A percentile compares a stretch with the other conserved stretches of the same genome.
These are phyloP conservation scores for Adansonia digitata DNA, from an alignment of 345 rosid species.

Conservation along the genomic window DNA sequence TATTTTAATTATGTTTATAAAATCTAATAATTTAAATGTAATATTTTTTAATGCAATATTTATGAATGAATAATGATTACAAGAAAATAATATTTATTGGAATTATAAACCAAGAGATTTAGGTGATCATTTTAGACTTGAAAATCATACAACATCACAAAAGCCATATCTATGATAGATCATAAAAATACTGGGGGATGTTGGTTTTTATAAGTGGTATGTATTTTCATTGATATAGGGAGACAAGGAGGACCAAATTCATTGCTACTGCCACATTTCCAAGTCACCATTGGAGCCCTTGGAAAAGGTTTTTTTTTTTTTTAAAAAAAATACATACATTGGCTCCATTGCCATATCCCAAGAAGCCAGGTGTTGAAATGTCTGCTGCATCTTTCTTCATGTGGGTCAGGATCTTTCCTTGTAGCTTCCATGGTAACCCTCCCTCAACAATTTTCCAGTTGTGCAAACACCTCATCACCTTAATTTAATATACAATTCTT, in stretches of 20 bases:
- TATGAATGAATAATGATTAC: not conserved
- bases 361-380: not conserved
- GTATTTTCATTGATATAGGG: slow-evolving; percentile 14
- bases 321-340: too few species aligned
- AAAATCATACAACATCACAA: slow-evolving; percentile 16
- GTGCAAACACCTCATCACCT: not conserved
- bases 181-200: slow-evolving; percentile 39
- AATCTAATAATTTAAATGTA: not conserved
- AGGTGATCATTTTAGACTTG: slow-evolving; percentile 10
- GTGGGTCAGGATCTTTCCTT: not conserved
- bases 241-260: slow-evolving; percentile 26
- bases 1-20: not conserved
- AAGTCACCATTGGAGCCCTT: slow-evolving; percentile 17
- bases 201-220: slow-evolving; percentile 29
- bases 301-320: not conserved
- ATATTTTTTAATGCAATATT: too few species aligned
- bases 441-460: not conserved
- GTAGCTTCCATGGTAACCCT: not conserved
- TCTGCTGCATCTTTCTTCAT: not conserved
- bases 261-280: slow-evolving; percentile 26
- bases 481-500: too few species aligned
- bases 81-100: too few species aligned
- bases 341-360: not conserved
- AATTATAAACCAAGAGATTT: slow-evolving; percentile 9
- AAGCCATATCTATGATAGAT: slow-evolving; percentile 61